These are phyloP conservation scores for Arabis alpina DNA, from an alignment of 345 rosid species.

Conservation along the genomic window DNA sequence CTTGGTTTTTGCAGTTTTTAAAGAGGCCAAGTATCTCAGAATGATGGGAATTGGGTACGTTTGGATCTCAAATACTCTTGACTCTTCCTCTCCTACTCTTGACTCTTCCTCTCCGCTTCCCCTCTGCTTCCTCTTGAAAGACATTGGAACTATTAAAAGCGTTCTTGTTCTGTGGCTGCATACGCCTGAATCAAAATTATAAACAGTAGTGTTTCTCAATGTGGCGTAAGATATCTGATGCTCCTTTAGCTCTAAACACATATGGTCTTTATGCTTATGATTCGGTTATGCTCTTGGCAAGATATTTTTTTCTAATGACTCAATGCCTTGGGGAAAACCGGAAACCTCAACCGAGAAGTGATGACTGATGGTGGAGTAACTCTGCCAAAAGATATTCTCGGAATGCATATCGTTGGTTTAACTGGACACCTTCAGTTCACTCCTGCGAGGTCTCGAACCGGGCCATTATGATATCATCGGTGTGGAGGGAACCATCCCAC, in stretches of 20 bases:
- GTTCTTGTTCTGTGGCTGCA: slow-evolving; percentile 80
- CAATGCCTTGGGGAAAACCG: slow-evolving; percentile 51
- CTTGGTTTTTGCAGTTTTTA: slow-evolving; percentile 62
- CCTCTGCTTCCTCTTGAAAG: slow-evolving; percentile 52
- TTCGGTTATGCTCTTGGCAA: slow-evolving; percentile 84
- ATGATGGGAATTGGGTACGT: slow-evolving; percentile 96
- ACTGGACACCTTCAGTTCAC: slow-evolving; percentile 74
- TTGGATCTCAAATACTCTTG: slow-evolving; percentile 74
- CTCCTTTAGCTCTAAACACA: slow-evolving; percentile 66
- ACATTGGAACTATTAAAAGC: slow-evolving; percentile 76
- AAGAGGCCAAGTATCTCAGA: slow-evolving; percentile 71
- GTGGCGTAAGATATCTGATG: slow-evolving; percentile 63
- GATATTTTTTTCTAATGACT: slow-evolving; percentile 76
- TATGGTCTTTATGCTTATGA: slow-evolving; percentile 91
- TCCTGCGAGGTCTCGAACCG: slow-evolving; percentile 55
- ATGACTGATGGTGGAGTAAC: slow-evolving; percentile 63
- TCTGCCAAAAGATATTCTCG: slow-evolving; percentile 62
- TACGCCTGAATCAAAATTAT: slow-evolving; percentile 62
- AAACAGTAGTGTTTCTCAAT: slow-evolving; percentile 62
- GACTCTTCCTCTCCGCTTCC: too few species aligned
- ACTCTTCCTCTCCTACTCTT: slow-evolving; percentile 50
- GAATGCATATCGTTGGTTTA: slow-evolving; percentile 69
- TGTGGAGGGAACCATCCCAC: slow-evolving; percentile 78
- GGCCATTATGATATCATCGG: slow-evolving; percentile 77
- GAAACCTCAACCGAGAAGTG: slow-evolving; percentile 74